These are phyloP conservation scores for Actinidia chinensis DNA, from an alignment of 179 eudicot species.

Conservation along the genomic window DNA sequence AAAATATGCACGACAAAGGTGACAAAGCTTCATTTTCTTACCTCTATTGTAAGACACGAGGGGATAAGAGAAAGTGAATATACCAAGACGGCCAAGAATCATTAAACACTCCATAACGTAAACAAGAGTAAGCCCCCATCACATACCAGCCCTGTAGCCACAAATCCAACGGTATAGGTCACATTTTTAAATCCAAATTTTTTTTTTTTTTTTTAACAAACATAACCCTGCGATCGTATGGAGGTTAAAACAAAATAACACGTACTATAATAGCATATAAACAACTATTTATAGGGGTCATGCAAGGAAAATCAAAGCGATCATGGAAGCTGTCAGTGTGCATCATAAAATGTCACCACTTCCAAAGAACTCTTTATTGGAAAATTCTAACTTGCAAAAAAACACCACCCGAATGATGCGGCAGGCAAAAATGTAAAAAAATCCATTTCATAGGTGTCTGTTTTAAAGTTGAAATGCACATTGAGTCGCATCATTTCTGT, in stretches of 20 bases:
- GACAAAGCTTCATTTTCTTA: neutral
- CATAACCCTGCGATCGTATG: too few relatives aligned
- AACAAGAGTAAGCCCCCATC: slow-evolving; percentile 84
- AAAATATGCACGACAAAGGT: neutral
- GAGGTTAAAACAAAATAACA: too few relatives aligned
- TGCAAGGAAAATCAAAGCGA: too few relatives aligned
- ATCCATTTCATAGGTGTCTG: neutral
- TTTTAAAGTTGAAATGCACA: neutral
- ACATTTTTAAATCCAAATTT: neutral
- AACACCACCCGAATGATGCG: neutral
- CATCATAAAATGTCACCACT: neutral
- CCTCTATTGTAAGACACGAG: neutral
- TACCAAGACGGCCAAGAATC: slow-evolving; percentile 92
- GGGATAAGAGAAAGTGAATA: neutral
- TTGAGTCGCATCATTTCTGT: neutral
- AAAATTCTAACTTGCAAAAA: neutral
- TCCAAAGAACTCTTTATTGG: neutral
- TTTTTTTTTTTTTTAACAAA: too few relatives aligned
- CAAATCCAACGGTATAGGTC: neutral
- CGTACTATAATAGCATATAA: too few relatives aligned
- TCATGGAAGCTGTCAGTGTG: neutral
- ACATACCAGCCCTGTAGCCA: slow-evolving; percentile 70
- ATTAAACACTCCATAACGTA: slow-evolving; percentile 80
- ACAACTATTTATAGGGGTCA: too few relatives aligned
- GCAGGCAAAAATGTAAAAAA: neutral